phyloP scores from a whole-genome alignment of 106 monocot species.

The Dioscorea zingiberensis region DNA sequence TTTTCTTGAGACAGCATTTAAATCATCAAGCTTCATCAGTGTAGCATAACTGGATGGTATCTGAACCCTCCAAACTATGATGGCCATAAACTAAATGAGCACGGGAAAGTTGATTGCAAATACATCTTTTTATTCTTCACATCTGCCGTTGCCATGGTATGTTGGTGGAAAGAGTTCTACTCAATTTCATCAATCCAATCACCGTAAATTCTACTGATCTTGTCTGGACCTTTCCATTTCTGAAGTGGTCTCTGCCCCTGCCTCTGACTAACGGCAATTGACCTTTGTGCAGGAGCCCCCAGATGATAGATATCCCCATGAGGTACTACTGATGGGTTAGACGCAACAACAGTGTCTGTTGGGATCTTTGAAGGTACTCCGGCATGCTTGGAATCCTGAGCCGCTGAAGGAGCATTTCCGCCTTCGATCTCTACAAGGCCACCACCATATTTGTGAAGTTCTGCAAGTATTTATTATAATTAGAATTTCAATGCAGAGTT shows the following conservation, averaged over 20 bases:
- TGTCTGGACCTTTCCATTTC: conserved; percentile 90
- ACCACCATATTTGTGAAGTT: conserved; percentile 92
- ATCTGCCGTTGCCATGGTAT: neutral
- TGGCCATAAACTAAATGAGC: too few species aligned
- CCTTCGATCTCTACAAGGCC: conserved; percentile 53
- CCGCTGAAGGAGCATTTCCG: conserved; percentile 32
- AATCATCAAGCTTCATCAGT: too few species aligned
- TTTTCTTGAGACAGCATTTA: too few species aligned
- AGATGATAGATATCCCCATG: conserved; percentile 71
- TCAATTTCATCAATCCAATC: conserved; percentile 97
- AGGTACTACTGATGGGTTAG: conserved; percentile 24
- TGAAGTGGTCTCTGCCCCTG: conserved; percentile 56
- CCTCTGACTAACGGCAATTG: conserved; percentile 36
- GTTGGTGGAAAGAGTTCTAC: conserved; percentile 6
- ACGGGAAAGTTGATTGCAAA: too few species aligned
- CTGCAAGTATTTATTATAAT: conserved; percentile 28
- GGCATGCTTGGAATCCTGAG: conserved; percentile 48
- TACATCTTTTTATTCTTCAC: too few species aligned
- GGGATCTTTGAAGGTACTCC: conserved; percentile 35
- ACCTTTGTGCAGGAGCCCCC: conserved; percentile 63
- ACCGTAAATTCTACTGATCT: conserved; percentile 91
- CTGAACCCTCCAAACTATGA: too few species aligned
- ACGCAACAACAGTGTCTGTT: conserved; percentile 29
- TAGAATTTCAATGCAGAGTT: neutral
- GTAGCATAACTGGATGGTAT: too few species aligned